These are phyloP conservation scores for Diplosphaera chodatii DNA, from an alignment of 139 green algal genomes.

Conservation along the genomic window DNA sequence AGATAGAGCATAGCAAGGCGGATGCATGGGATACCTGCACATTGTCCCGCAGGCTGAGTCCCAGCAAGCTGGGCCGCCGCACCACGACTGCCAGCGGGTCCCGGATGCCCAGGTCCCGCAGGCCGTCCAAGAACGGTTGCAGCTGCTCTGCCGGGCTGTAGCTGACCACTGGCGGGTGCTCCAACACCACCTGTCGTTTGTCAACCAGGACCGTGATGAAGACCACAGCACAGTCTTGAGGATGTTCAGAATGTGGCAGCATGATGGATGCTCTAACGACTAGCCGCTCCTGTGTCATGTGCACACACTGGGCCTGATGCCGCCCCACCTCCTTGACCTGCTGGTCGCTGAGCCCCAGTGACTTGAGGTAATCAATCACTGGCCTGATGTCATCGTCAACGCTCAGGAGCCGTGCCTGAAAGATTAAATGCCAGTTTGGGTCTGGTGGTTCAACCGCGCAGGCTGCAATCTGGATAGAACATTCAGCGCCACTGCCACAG, in stretches of 20 bases:
- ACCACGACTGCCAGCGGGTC: constrained; percentile 31
- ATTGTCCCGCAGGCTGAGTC: constrained; percentile 42
- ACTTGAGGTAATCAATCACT: constrained; percentile 44
- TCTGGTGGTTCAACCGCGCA: too few species aligned
- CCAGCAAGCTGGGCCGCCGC: constrained; percentile 56
- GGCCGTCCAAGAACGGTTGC: constrained; percentile 54
- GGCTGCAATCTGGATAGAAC: too few species aligned
- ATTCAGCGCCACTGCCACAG: too few species aligned
- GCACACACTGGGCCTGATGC: not conserved
- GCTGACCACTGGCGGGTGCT: constrained; percentile 57
- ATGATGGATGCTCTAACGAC: too few species aligned
- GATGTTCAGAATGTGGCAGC: too few species aligned
- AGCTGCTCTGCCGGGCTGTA: constrained; percentile 56
- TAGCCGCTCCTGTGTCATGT: too few species aligned
- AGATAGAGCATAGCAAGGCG: too few species aligned
- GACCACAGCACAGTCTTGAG: too few species aligned
- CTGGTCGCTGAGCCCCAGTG: constrained; percentile 23
- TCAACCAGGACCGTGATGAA: too few species aligned
- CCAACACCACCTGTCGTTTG: constrained; percentile 59
- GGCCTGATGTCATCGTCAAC: constrained; percentile 56
- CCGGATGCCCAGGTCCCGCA: constrained; percentile 20
- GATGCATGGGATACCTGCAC: too few species aligned
- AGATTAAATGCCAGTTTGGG: too few species aligned
- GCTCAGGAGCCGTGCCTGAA: constrained; percentile 42
- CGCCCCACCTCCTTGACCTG: constrained; percentile 29